phyloP scores from a whole-genome alignment of 2,329 filamentous ascomycete species.

The Nigrospora osmanthi region DNA sequence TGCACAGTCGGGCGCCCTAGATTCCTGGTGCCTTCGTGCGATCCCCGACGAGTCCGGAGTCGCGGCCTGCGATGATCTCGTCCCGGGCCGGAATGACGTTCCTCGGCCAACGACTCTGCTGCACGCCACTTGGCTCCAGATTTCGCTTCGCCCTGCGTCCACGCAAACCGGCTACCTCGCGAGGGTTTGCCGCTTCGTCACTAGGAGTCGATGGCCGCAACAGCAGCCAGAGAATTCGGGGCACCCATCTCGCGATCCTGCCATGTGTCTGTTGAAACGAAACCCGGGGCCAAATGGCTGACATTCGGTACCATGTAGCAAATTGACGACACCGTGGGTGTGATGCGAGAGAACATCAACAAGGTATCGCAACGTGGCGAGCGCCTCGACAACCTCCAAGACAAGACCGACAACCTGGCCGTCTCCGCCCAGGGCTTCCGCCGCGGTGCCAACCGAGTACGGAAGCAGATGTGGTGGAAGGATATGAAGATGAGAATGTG shows the following conservation, averaged over 20 bases:
- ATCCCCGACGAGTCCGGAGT: too few species aligned
- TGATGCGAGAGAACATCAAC: slow-evolving; percentile 97
- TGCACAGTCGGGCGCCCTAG: too few species aligned
- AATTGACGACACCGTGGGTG: slow-evolving; percentile 92
- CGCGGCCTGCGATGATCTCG: too few species aligned
- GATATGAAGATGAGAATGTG: slow-evolving; percentile 99
- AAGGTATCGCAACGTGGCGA: slow-evolving; percentile 86
- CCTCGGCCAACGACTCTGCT: too few species aligned
- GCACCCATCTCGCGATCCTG: neutral
- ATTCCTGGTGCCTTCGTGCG: too few species aligned
- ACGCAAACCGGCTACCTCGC: too few species aligned
- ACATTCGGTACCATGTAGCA: slow-evolving; percentile 49
- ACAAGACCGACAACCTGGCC: slow-evolving; percentile 76
- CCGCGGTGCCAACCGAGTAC: slow-evolving; percentile 88
- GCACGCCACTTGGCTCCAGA: too few species aligned
- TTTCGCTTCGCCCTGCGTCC: too few species aligned
- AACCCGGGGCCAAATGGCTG: neutral
- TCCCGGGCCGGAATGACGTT: too few species aligned
- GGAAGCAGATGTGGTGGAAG: slow-evolving; percentile 99
- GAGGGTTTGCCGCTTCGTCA: too few species aligned
- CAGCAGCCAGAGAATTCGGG: too few species aligned
- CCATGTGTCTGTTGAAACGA: neutral
- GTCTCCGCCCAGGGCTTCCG: slow-evolving; percentile 92
- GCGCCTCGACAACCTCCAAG: slow-evolving; percentile 25
- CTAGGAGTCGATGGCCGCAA: too few species aligned